Conservation (phyloP, 2,329 filamentous ascomycete species). For the Trichophyton rubrum region DNA sequence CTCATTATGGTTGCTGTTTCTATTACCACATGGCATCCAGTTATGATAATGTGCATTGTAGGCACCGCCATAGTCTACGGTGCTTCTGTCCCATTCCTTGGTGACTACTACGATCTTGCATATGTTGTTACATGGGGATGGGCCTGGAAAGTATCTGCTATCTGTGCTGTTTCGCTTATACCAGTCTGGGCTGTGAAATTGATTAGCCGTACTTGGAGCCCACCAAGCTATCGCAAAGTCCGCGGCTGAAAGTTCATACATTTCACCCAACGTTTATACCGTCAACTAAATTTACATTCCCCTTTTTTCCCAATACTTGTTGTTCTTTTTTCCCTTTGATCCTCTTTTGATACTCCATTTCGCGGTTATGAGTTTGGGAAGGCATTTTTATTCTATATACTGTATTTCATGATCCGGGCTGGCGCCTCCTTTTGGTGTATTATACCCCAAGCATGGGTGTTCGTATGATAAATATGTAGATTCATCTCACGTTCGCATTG, state of each 20-base stretch:
- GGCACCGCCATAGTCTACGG: conserved; percentile 74
- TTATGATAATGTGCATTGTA: conserved; percentile 75
- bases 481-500: background rate
- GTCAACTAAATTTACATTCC: background rate
- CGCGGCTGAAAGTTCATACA: conserved; percentile 22
- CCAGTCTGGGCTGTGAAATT: conserved; percentile 82
- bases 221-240: conserved; percentile 90
- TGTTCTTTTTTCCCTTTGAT: background rate
- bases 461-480: background rate
- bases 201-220: conserved; percentile 71
- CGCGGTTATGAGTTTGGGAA: background rate
- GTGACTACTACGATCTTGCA: conserved; percentile 73
- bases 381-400: background rate
- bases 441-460: background rate
- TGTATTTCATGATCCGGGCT: background rate
- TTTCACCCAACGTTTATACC: background rate
- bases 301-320: background rate
- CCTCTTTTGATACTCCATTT: background rate
- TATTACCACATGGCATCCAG: conserved; percentile 90
- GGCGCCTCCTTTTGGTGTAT: background rate
- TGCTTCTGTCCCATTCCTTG: conserved; percentile 72
- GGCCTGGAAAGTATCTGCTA: conserved; percentile 73
- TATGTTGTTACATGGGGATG: conserved; percentile 73
- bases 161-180: conserved; percentile 66
- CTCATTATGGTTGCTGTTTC: conserved; percentile 94